phyloP scores from a whole-genome alignment of 2,329 filamentous ascomycete genomes.

The Calonectria hawksworthii region DNA sequence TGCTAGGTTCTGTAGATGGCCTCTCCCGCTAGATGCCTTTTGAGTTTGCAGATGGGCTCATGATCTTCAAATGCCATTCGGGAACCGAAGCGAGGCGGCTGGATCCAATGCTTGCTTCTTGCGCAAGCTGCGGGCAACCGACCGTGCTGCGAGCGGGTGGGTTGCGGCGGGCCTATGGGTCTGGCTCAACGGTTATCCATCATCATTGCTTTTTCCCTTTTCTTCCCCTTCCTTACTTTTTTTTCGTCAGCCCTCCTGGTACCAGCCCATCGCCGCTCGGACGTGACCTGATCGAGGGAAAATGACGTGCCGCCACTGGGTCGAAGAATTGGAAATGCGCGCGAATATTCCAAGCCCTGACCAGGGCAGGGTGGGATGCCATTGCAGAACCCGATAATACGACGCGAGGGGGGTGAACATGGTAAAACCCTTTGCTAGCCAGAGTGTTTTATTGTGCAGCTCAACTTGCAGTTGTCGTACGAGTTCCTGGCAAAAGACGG shows the following conservation, averaged over 20 bases:
- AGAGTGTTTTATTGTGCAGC: neutral
- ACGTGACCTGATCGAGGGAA: slow-evolving; percentile 7
- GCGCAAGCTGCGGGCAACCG: neutral
- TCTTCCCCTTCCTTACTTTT: neutral
- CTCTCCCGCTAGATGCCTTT: neutral
- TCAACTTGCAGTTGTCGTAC: slow-evolving; percentile 2
- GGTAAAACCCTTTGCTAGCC: neutral
- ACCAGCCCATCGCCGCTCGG: slow-evolving; percentile 6
- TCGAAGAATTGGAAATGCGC: slow-evolving; percentile 14
- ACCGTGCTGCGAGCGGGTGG: neutral
- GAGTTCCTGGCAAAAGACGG: slow-evolving; percentile 2
- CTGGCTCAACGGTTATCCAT: slow-evolving; percentile 3
- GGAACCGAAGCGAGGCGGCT: neutral
- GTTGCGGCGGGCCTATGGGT: neutral
- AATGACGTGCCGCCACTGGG: slow-evolving; percentile 21
- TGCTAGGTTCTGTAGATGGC: neutral
- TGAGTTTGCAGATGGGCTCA: neutral
- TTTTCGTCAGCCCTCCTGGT: neutral
- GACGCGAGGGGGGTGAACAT: neutral
- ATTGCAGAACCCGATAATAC: neutral
- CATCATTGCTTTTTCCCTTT: slow-evolving; percentile 5
- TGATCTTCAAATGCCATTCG: neutral
- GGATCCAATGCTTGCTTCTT: slow-evolving; percentile 1
- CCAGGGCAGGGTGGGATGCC: neutral
- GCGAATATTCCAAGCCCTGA: slow-evolving; percentile 13